phyloP scores from a whole-genome alignment of 768 basidiomycete genomes.

The Phylloporus scabripes region DNA sequence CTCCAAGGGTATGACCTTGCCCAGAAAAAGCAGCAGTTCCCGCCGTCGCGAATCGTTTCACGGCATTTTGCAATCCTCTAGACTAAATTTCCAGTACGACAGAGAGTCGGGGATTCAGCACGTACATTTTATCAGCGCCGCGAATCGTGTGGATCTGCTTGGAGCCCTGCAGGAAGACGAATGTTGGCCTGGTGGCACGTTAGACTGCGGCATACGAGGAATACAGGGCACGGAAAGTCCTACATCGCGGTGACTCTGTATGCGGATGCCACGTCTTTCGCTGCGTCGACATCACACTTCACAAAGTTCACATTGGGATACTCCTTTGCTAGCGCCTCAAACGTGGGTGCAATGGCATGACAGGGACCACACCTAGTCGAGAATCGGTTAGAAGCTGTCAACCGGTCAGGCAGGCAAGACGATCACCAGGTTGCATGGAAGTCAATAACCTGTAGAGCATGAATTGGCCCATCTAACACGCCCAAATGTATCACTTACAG shows the following conservation, averaged over 20 bases:
- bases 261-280: slow-evolving; percentile 55
- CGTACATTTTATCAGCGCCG: slow-evolving; percentile 66
- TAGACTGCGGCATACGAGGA: neutral
- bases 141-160: slow-evolving; percentile 65
- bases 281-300: slow-evolving; percentile 77
- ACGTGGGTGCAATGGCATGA: slow-evolving; percentile 74
- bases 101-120: slow-evolving; percentile 4
- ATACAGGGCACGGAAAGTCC: slow-evolving; percentile 16
- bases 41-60: slow-evolving; percentile 47
- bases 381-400: slow-evolving; percentile 6
- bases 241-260: slow-evolving; percentile 74
- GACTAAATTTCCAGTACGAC: slow-evolving; percentile 3
- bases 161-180: slow-evolving; percentile 66
- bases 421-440: slow-evolving; percentile 79
- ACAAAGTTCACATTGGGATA: slow-evolving; percentile 72
- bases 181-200: slow-evolving; percentile 62
- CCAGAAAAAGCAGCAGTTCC: slow-evolving; percentile 53
- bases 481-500: slow-evolving; percentile 37
- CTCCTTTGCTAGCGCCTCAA: slow-evolving; percentile 62
- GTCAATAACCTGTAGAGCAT: slow-evolving; percentile 61
- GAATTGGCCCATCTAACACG: neutral
- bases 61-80: slow-evolving; percentile 57
- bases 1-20: slow-evolving; percentile 68
- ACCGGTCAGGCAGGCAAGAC: slow-evolving; percentile 1
- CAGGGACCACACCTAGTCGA: slow-evolving; percentile 76